Conservation (phyloP, 768 basidiomycete genomes). For the Strobilomyces dryophilus region DNA sequence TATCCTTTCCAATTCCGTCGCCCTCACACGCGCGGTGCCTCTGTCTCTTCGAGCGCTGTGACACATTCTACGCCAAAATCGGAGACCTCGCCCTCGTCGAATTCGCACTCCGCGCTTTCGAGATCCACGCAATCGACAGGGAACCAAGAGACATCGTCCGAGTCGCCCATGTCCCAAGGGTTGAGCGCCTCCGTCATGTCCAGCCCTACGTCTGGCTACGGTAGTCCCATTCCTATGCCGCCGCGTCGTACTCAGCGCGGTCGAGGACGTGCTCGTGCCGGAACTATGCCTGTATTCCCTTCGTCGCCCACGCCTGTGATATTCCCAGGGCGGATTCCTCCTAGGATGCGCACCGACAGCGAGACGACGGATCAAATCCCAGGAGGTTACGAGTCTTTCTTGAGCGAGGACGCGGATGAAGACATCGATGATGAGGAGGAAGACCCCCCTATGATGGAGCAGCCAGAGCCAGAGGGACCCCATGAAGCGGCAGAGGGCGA, state of each 20-base stretch:
- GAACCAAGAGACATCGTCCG: constrained; percentile 53
- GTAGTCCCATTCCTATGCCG: constrained; percentile 44
- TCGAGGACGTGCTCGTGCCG: constrained; percentile 36
- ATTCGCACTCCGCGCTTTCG: constrained; percentile 38
- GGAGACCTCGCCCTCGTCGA: constrained; percentile 35
- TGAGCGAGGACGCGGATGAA: constrained; percentile 32
- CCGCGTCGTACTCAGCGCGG: constrained; percentile 42
- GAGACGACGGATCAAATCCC: constrained; percentile 25
- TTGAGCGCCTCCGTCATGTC: constrained; percentile 34
- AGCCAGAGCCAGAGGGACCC: constrained; percentile 47
- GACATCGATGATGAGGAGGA: constrained; percentile 31
- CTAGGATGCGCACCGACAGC: constrained; percentile 28
- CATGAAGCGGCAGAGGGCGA: constrained; percentile 61
- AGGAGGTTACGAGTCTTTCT: constrained; percentile 28
- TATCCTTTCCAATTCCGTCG: constrained; percentile 69
- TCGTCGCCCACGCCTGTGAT: constrained; percentile 35
- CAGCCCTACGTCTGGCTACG: constrained; percentile 34
- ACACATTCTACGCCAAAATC: constrained; percentile 39
- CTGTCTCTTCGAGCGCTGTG: constrained; percentile 37
- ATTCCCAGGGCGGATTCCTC: constrained; percentile 25
- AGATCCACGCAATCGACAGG: constrained; percentile 57
- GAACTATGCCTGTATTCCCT: constrained; percentile 35
- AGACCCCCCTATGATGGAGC: constrained; percentile 37
- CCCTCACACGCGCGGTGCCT: constrained; percentile 39
- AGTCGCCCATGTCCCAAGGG: constrained; percentile 50